These are phyloP conservation scores for Entomortierella beljakovae DNA, from an alignment of 192 early-diverging fungal species.

Conservation along the genomic window DNA sequence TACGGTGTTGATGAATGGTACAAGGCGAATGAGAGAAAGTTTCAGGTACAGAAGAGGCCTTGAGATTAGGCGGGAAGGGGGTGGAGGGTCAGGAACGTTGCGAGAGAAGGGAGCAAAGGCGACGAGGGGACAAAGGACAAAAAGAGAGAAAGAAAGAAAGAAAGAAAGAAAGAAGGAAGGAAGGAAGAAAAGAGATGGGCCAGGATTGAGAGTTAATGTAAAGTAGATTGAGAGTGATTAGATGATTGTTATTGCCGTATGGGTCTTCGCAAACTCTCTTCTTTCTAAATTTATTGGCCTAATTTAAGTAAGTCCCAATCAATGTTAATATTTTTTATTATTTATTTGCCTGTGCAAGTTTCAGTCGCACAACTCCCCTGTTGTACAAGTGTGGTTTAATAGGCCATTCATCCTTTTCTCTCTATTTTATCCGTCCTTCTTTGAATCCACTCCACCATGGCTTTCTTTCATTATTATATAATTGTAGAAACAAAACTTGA, in stretches of 20 bases:
- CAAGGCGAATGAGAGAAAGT: not conserved
- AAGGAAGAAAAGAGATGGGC: not conserved
- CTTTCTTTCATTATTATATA: too few species aligned
- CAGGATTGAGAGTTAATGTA: not conserved
- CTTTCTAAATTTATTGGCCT: too few species aligned
- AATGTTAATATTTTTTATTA: too few species aligned
- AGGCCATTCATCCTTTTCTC: too few species aligned
- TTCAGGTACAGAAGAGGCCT: not conserved
- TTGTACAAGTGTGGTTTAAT: too few species aligned
- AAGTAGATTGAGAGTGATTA: not conserved
- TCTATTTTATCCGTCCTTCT: too few species aligned
- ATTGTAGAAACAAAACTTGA: too few species aligned
- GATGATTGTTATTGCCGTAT: too few species aligned
- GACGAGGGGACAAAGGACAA: not conserved
- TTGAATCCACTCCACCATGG: not conserved
- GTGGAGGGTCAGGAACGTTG: not conserved
- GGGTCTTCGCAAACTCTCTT: too few species aligned
- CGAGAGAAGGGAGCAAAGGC: not conserved
- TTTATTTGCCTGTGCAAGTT: too few species aligned
- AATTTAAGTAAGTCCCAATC: too few species aligned
- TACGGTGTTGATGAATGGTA: not conserved
- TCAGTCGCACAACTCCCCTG: too few species aligned
- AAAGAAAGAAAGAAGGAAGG: not conserved
- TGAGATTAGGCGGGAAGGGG: constrained; percentile 3
- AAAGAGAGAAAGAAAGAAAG: constrained; percentile 1